These are phyloP conservation scores for Casuarina equisetifolia DNA, from an alignment of 306 rosid species.

Conservation along the genomic window DNA sequence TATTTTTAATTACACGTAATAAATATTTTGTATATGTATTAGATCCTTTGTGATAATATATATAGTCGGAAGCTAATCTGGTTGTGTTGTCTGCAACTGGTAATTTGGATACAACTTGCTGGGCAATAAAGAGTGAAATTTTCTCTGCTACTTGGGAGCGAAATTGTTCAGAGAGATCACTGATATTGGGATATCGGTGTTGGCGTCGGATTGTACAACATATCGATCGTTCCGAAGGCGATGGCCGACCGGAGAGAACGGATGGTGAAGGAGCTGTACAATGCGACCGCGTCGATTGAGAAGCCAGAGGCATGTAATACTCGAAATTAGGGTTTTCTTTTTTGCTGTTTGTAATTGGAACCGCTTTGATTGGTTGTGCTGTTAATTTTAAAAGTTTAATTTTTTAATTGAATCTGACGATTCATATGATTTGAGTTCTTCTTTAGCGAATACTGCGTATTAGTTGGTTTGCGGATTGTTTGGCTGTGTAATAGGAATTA, in stretches of 20 bases:
- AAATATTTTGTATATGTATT: conserved; percentile 28
- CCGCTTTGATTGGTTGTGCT: conserved; percentile 9
- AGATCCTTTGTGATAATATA: conserved; percentile 37
- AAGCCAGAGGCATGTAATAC: conserved; percentile 54
- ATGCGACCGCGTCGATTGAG: conserved; percentile 37
- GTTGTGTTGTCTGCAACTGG: conserved; percentile 21
- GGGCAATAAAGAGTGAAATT: conserved; percentile 20
- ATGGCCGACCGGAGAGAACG: conserved; percentile 36
- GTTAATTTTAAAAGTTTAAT: not conserved
- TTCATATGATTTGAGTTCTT: conserved; percentile 16
- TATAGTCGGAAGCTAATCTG: conserved; percentile 15
- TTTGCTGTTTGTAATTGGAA: conserved; percentile 8
- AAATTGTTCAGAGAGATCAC: not conserved
- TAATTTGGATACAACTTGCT: conserved; percentile 30
- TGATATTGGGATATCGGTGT: conserved; percentile 12
- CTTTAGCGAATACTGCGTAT: conserved; percentile 26
- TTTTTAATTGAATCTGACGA: conserved; percentile 1
- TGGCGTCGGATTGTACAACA: conserved; percentile 23
- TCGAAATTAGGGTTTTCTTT: conserved; percentile 40
- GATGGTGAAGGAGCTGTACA: conserved; percentile 38
- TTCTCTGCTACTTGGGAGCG: conserved; percentile 17
- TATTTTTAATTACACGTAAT: conserved; percentile 4
- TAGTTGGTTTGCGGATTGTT: conserved; percentile 43
- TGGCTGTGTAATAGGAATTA: conserved; percentile 19
- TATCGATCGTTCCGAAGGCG: conserved; percentile 32